Conservation (phyloP, 2,329 filamentous ascomycete species). For the Tolypocladium amazonense region DNA sequence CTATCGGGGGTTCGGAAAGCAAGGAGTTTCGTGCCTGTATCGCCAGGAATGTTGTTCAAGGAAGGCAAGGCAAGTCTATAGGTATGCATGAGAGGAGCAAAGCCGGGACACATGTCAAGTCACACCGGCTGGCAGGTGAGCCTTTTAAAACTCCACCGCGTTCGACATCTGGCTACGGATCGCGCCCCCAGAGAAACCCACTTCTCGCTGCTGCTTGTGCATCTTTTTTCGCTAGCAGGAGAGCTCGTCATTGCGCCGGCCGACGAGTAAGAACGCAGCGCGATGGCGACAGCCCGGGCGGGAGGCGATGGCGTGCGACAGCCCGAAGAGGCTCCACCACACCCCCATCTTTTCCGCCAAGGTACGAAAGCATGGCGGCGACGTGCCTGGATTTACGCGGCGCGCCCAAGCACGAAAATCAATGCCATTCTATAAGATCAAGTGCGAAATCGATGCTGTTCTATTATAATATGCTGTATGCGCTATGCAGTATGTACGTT, state of each 20-base stretch:
- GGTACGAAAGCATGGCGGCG: background rate
- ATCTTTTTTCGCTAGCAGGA: background rate
- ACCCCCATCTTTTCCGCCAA: background rate
- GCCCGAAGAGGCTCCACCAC: constrained; percentile 4
- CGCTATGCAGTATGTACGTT: background rate
- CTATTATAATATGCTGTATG: background rate
- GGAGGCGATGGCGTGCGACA: constrained; percentile 8
- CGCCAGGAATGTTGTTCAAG: background rate
- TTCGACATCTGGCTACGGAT: background rate
- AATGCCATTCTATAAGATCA: background rate
- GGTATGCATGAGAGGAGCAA: background rate
- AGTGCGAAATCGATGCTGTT: background rate
- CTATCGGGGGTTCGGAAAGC: background rate
- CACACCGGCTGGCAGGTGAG: background rate
- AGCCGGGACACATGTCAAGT: background rate
- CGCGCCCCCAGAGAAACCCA: background rate
- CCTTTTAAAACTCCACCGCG: background rate
- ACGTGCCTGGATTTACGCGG: background rate
- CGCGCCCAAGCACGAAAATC: background rate
- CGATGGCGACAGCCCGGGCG: constrained; percentile 13
- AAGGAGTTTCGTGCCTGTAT: background rate
- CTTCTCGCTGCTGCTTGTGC: background rate
- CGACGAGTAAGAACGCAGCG: constrained; percentile 7
- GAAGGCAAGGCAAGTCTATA: background rate
- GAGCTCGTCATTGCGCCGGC: background rate